These are phyloP conservation scores for Cladosporium phlei DNA, from an alignment of 2,329 filamentous ascomycete species.

Conservation along the genomic window DNA sequence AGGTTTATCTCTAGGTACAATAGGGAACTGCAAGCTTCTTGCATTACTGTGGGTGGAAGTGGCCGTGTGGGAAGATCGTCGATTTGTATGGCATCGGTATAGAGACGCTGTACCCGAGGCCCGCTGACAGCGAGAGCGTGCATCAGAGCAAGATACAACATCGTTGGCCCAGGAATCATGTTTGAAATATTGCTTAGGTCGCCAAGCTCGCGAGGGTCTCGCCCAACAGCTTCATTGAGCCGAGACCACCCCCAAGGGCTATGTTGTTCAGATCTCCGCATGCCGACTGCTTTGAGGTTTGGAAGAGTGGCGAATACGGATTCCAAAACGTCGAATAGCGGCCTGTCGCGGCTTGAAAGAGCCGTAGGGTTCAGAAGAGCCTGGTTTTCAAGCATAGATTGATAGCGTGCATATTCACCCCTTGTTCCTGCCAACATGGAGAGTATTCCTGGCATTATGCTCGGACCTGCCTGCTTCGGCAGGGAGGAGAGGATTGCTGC, in stretches of 20 bases:
- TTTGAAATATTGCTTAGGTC: neutral
- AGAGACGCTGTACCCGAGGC: conserved; percentile 24
- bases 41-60: conserved; percentile 18
- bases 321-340: conserved; percentile 18
- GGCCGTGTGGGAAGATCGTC: conserved; percentile 22
- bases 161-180: conserved; percentile 20
- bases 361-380: too few relatives aligned
- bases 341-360: too few relatives aligned
- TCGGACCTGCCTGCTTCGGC: too few relatives aligned
- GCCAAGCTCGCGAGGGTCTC: conserved; percentile 26
- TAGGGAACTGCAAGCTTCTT: conserved; percentile 22
- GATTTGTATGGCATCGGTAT: conserved; percentile 31
- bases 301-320: conserved; percentile 21
- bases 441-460: conserved; percentile 21
- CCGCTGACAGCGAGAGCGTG: conserved; percentile 18
- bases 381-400: too few relatives aligned
- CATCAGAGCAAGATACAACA: conserved; percentile 25
- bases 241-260: conserved; percentile 26
- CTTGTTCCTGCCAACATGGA: conserved; percentile 19
- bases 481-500: too few relatives aligned
- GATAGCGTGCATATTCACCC: too few relatives aligned
- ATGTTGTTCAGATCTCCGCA: conserved; percentile 29
- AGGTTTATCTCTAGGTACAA: conserved; percentile 30
- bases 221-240: conserved; percentile 22
- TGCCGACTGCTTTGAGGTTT: conserved; percentile 28